phyloP scores from a whole-genome alignment of 225 moss, liverwort and hornwort genomes.

The Physcomitrellopsis africana region DNA sequence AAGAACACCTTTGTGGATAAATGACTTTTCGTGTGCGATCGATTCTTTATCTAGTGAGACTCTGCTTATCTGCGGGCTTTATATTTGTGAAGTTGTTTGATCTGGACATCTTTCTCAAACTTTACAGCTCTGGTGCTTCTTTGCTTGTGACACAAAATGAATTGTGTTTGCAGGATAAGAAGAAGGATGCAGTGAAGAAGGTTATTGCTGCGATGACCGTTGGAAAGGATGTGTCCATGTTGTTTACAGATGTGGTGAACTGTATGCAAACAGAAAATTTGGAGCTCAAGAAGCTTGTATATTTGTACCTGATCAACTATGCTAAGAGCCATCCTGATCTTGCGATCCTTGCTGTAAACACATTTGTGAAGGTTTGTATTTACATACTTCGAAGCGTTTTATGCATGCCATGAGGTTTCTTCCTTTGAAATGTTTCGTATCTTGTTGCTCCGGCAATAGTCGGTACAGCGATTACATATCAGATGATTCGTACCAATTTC shows the following conservation, averaged over 20 bases:
- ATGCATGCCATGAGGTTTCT: not conserved
- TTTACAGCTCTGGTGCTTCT: conserved; percentile 2
- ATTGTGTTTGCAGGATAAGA: conserved; percentile 72
- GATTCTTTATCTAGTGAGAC: not conserved
- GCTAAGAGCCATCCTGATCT: conserved; percentile 99
- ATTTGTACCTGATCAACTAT: conserved; percentile 98
- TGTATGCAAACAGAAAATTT: conserved; percentile 99
- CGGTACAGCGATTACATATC: not conserved
- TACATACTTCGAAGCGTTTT: not conserved
- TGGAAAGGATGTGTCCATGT: conserved; percentile 98
- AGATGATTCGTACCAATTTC: not conserved
- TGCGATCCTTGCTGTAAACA: conserved; percentile 98
- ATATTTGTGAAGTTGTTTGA: conserved; percentile 15
- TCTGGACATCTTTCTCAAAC: not conserved
- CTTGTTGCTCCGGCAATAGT: not conserved
- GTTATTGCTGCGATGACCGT: conserved; percentile 99
- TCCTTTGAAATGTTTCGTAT: not conserved
- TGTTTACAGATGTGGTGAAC: conserved; percentile 98
- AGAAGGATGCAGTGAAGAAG: conserved; percentile 98
- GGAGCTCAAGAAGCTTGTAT: conserved; percentile 99
- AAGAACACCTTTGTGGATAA: not conserved
- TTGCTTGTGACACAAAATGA: not conserved
- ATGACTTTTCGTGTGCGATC: not conserved
- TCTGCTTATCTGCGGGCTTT: not conserved
- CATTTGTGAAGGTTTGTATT: conserved; percentile 91